A percentile compares a stretch with the other conserved stretches of the same genome.
These are phyloP conservation scores for Phytophthora sojae DNA, from an alignment of 352 stramenopile genomes.

Conservation along the genomic window DNA sequence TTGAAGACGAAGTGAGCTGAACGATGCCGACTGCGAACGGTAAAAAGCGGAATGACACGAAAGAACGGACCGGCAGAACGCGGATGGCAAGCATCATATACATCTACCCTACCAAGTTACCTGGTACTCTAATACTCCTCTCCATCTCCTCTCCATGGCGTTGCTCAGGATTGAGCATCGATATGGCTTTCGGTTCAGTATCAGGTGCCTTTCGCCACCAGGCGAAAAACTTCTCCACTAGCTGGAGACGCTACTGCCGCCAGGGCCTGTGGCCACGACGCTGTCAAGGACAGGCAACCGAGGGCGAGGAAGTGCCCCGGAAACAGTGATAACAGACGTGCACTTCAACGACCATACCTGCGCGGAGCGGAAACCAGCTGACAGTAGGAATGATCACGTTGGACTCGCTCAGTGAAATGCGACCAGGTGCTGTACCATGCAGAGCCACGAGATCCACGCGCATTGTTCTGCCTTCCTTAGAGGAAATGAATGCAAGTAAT, in stretches of 20 bases:
- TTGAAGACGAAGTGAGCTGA: conserved; percentile 19
- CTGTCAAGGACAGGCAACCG: conserved; percentile 13
- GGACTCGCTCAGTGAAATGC: not conserved
- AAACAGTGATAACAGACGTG: conserved; percentile 13
- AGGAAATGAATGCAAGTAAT: conserved; percentile 24
- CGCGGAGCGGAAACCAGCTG: conserved; percentile 3
- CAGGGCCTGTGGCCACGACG: conserved; percentile 17
- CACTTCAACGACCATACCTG: conserved; percentile 8
- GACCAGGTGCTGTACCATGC: not conserved
- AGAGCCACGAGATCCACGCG: conserved; percentile 10
- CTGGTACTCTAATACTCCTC: not conserved
- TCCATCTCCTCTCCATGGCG: not conserved
- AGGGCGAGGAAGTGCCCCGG: not conserved
- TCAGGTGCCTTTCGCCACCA: conserved; percentile 1
- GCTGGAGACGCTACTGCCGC: conserved; percentile 11
- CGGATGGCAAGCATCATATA: no score
- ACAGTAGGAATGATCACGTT: conserved; percentile 3
- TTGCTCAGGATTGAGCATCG: conserved; percentile 1
- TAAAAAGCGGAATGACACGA: conserved; percentile 31
- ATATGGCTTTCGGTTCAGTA: conserved; percentile 23
- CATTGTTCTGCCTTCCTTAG: conserved; percentile 9
- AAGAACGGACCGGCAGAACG: conserved; percentile 5
- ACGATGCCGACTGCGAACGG: conserved; percentile 5
- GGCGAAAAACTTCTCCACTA: conserved; percentile 12
- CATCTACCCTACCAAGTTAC: no score